Evolutionary conservation across 768 basidiomycete genomes (phyloP).

Genomic region (Gymnopilus junonius): DNA sequence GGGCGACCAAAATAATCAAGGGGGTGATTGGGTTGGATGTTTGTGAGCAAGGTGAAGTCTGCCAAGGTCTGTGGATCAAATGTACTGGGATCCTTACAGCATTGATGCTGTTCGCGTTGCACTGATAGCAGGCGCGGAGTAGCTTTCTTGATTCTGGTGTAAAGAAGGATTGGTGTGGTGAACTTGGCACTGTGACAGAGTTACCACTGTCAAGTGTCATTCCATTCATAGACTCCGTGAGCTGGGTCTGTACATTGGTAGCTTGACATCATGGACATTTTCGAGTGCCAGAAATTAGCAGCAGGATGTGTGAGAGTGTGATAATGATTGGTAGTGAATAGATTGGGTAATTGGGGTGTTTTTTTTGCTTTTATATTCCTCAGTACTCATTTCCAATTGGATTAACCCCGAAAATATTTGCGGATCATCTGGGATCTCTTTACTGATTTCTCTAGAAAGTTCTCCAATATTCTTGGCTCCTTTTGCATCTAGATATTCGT

Average conservation of each 20-base stretch:
- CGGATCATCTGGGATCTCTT: not conserved
- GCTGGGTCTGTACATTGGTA: no score
- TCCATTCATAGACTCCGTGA: no score
- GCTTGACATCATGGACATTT: conserved; percentile 5
- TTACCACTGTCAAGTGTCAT: no score
- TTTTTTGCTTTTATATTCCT: conserved; percentile 12
- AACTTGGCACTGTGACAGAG: no score
- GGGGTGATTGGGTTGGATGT: not conserved
- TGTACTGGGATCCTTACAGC: not conserved
- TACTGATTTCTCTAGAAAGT: not conserved
- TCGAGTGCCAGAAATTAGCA: conserved; percentile 28
- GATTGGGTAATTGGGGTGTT: not conserved
- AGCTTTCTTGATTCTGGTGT: no score
- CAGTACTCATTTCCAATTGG: not conserved
- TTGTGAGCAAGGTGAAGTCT: not conserved
- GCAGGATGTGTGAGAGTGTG: conserved; percentile 19
- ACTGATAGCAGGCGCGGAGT: no score
- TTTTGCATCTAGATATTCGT: conserved; percentile 5
- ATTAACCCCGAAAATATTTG: not conserved
- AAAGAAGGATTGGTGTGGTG: no score
- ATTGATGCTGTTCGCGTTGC: not conserved
- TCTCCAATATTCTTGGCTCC: not conserved
- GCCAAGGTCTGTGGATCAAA: not conserved
- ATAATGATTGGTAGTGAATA: not conserved
- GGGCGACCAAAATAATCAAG: not conserved